A percentile compares a stretch with the other conserved stretches of the same genome.
phyloP scores from a whole-genome alignment of 352 stramenopile genomes.

The Globisporangium parvum region DNA sequence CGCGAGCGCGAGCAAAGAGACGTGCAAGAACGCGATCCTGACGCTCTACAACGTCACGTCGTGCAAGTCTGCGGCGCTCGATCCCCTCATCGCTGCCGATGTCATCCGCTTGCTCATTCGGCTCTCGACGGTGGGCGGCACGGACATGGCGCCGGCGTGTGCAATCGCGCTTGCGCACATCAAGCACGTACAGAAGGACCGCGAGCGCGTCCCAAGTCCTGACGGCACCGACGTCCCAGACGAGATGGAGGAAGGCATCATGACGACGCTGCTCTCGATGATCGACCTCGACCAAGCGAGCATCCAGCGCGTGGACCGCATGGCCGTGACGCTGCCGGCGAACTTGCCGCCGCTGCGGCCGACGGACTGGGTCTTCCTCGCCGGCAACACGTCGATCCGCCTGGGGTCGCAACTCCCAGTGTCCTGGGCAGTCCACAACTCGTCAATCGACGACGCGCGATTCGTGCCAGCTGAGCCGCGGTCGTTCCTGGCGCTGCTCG shows the following conservation, averaged over 20 bases:
- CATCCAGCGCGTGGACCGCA: conserved; percentile 66
- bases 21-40: conserved; percentile 55
- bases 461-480: conserved; percentile 62
- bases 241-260: conserved; percentile 64
- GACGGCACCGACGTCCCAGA: conserved; percentile 26
- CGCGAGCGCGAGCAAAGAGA: conserved; percentile 26
- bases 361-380: conserved; percentile 52
- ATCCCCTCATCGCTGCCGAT: conserved; percentile 40
- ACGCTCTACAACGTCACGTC: conserved; percentile 72
- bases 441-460: conserved; percentile 57
- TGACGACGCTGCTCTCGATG: conserved; percentile 70
- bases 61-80: conserved; percentile 35
- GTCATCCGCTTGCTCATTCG: conserved; percentile 61
- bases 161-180: conserved; percentile 72
- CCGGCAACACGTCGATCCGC: conserved; percentile 29
- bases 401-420: conserved; percentile 43
- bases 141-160: conserved; percentile 62
- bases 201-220: conserved; percentile 14
- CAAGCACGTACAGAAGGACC: conserved; percentile 64
- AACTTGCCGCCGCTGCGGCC: conserved; percentile 34
- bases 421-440: conserved; percentile 67
- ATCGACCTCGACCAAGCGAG: conserved; percentile 61
- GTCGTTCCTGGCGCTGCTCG: conserved; percentile 41
- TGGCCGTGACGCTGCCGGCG: conserved; percentile 42
- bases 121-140: conserved; percentile 35